phyloP scores from a whole-genome alignment of 805 yeast species.

The Kodamaea neixiangensis region DNA sequence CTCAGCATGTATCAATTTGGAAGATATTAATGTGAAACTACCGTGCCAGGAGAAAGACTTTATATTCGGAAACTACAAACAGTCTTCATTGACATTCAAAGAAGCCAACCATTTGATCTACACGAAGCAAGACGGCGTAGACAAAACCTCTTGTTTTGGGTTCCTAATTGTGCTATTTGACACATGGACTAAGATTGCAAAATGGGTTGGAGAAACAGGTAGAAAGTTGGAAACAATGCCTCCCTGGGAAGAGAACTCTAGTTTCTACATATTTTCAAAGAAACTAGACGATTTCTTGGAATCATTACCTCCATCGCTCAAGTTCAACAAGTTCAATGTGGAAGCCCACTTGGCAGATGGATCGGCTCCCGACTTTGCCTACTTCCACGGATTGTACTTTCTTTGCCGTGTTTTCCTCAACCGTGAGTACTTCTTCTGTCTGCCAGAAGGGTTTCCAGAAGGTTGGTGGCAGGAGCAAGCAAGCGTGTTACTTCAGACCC shows the following conservation, averaged over 20 bases:
- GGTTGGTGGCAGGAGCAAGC: conserved; percentile 31
- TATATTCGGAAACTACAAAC: conserved; percentile 23
- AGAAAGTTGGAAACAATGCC: conserved; percentile 26
- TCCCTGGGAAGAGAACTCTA: conserved; percentile 32
- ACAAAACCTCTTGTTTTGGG: conserved; percentile 23
- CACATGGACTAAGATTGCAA: conserved; percentile 38
- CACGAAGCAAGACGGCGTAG: not conserved
- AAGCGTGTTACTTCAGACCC: conserved; percentile 18
- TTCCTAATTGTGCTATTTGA: conserved; percentile 35
- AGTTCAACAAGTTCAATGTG: conserved; percentile 24
- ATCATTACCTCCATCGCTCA: conserved; percentile 26
- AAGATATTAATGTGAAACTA: conserved; percentile 31
- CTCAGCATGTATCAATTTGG: conserved; percentile 32
- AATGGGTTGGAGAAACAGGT: conserved; percentile 41
- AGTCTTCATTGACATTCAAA: conserved; percentile 17
- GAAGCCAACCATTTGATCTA: conserved; percentile 16
- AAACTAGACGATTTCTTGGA: conserved; percentile 24
- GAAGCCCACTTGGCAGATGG: conserved; percentile 29
- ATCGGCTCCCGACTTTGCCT: conserved; percentile 35
- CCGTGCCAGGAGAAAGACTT: conserved; percentile 37
- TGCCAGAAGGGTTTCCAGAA: conserved; percentile 29
- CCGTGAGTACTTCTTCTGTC: conserved; percentile 37
- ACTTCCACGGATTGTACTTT: conserved; percentile 32
- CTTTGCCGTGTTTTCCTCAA: conserved; percentile 35
- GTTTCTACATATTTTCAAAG: conserved; percentile 24